Evolutionary conservation across 768 basidiomycete genomes (phyloP).

Genomic region (Phylloporus rhodoxanthus): DNA sequence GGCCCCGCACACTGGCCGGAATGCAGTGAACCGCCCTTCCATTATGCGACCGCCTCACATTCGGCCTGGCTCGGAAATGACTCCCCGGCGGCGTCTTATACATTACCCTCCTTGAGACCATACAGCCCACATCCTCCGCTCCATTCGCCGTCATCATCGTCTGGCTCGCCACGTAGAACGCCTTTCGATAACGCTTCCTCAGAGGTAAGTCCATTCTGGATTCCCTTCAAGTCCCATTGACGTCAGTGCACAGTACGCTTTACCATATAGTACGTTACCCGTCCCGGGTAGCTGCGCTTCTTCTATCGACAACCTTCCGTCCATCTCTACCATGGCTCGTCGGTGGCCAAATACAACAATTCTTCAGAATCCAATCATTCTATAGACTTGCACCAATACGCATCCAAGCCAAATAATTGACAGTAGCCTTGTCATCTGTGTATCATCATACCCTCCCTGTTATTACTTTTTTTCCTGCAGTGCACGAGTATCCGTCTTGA

Average conservation of each 20-base stretch:
- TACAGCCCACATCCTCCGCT: conserved; percentile 23
- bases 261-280: conserved; percentile 23
- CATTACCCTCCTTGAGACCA: conserved; percentile 27
- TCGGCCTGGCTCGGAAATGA: conserved; percentile 27
- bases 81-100: conserved; percentile 21
- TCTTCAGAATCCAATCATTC: conserved; percentile 30
- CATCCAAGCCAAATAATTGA: conserved; percentile 1
- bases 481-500: conserved; percentile 16
- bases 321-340: conserved; percentile 33
- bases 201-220: conserved; percentile 18
- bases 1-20: conserved; percentile 22
- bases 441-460: conserved; percentile 7
- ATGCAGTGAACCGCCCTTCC: conserved; percentile 13
- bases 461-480: conserved; percentile 6
- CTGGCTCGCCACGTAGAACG: conserved; percentile 22
- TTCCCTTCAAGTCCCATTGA: conserved; percentile 1
- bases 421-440: conserved; percentile 11
- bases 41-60: conserved; percentile 21
- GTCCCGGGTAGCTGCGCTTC: conserved; percentile 25
- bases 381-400: conserved; percentile 23
- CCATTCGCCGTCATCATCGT: conserved; percentile 26
- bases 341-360: conserved; percentile 34
- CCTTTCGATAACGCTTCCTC: conserved; percentile 22
- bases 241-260: conserved; percentile 14
- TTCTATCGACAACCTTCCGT: conserved; percentile 29